Evolutionary conservation across 202 grass and related monocot genomes (phyloP), one percentile per base, ranked within the genome.

Genomic region (Carex arenaria): DNA sequence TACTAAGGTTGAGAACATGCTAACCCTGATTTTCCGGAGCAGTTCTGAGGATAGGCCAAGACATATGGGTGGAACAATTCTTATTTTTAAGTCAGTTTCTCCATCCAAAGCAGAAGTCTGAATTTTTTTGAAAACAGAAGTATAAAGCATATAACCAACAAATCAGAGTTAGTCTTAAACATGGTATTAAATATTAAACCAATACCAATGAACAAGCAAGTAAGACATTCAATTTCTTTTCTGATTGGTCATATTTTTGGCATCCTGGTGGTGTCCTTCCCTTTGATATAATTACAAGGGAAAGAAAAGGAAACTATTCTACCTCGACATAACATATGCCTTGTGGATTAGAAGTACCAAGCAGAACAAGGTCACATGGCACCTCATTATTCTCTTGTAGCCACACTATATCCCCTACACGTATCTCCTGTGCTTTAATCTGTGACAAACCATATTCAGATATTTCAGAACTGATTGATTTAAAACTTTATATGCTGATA

Each of bases 261-360:
- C 23, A 57, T 77, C 49, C 15, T n/a, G 72, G 22, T 77, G 26
- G 51, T n/a, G 52, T 77, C 18, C 31, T 77, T 12, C 23, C 52
- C 55, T 51, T 63, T 49, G 40, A 53, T 64, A 45, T 64, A 60
- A 57, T 61, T 30, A 79, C 4, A 40, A 79, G 2, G 10, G 18
- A 62, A 2, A 13, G 34, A 40, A 79, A 78, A 61, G 23, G 36
- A 80, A 82, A 67, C 54, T 23, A 49, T 69, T 81, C 91, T 91
- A 98, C 95, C 92, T 98, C 95, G 74, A 98, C 89, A 93, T 98
- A 94, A 80, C 95, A 98, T 61, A 91, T 93, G 81, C 92, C 95
- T 89, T 91, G 92, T 77, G 87, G 87, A 88, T 98, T 92, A 85
- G 95, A 94, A 87, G 90, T 91, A 80, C 92, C 89, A 73, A 98